These are phyloP conservation scores for Penstemon eatonii DNA, from an alignment of 257 asterid species.

Conservation along the genomic window DNA sequence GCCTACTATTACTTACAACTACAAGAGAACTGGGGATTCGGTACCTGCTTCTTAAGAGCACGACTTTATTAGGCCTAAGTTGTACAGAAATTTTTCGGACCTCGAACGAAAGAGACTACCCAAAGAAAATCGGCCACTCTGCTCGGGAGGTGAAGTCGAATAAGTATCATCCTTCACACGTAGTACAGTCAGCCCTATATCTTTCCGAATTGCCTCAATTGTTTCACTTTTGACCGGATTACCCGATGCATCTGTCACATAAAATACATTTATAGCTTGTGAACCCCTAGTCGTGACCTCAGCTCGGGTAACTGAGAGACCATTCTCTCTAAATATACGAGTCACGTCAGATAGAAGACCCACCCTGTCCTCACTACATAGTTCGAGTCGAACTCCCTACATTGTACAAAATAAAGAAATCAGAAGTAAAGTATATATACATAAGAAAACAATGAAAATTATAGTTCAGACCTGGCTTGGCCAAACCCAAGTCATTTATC, in stretches of 20 bases:
- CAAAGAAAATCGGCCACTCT: slow-evolving; percentile 54
- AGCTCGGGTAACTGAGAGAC: slow-evolving; percentile 58
- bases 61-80: slow-evolving; percentile 65
- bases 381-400: slow-evolving; percentile 64
- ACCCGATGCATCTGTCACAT: slow-evolving; percentile 65
- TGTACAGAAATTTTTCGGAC: slow-evolving; percentile 63
- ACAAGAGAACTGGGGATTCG: not conserved
- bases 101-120: slow-evolving; percentile 72
- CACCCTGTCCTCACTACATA: slow-evolving; percentile 56
- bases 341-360: slow-evolving; percentile 67
- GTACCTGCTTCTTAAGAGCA: slow-evolving; percentile 38
- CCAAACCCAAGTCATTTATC: no score
- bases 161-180: slow-evolving; percentile 48
- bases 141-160: slow-evolving; percentile 39
- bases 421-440: not conserved
- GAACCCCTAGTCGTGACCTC: slow-evolving; percentile 65
- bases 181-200: slow-evolving; percentile 53
- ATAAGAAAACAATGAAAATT: slow-evolving; percentile 1
- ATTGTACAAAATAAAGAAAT: not conserved
- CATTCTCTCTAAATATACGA: slow-evolving; percentile 65
- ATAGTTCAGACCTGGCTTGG: not conserved
- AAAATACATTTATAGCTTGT: slow-evolving; percentile 54
- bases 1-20: slow-evolving; percentile 25
- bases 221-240: slow-evolving; percentile 44
- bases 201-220: slow-evolving; percentile 55